Evolutionary conservation across 2,329 filamentous ascomycete genomes (phyloP).

Genomic region (Penicillium sp.): DNA sequence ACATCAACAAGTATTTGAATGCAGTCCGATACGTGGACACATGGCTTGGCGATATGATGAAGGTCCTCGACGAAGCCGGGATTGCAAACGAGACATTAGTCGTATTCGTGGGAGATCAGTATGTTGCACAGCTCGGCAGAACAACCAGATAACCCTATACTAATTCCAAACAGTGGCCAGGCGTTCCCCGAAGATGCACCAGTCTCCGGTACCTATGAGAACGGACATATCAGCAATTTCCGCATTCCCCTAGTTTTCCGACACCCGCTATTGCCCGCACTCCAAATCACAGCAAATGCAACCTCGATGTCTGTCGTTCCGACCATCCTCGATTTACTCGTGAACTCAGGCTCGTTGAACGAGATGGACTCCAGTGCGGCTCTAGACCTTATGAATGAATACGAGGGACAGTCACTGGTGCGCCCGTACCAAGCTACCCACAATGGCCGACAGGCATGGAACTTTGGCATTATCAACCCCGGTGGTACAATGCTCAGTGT

Average conservation of each 20-base stretch:
- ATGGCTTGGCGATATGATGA: slow-evolving; percentile 43
- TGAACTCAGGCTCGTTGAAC: slow-evolving; percentile 43
- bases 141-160: neutral
- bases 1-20: slow-evolving; percentile 46
- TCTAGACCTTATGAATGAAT: slow-evolving; percentile 43
- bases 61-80: slow-evolving; percentile 44
- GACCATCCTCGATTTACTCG: slow-evolving; percentile 48
- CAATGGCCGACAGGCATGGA: slow-evolving; percentile 37
- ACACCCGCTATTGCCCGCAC: slow-evolving; percentile 46
- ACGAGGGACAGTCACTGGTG: slow-evolving; percentile 49
- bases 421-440: slow-evolving; percentile 39
- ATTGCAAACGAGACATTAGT: slow-evolving; percentile 49
- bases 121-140: slow-evolving; percentile 1
- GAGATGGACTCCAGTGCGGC: slow-evolving; percentile 34
- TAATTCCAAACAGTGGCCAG: slow-evolving; percentile 34
- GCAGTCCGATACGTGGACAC: slow-evolving; percentile 42
- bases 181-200: slow-evolving; percentile 45
- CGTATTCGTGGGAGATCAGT: slow-evolving; percentile 46
- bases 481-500: slow-evolving; percentile 55
- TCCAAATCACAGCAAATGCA: slow-evolving; percentile 43
- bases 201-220: slow-evolving; percentile 44
- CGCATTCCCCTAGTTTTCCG: slow-evolving; percentile 47
- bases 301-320: slow-evolving; percentile 47
- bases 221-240: slow-evolving; percentile 48
- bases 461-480: slow-evolving; percentile 35